Conservation (phyloP, 768 basidiomycete species). For the Glaciozyma antarctica region DNA sequence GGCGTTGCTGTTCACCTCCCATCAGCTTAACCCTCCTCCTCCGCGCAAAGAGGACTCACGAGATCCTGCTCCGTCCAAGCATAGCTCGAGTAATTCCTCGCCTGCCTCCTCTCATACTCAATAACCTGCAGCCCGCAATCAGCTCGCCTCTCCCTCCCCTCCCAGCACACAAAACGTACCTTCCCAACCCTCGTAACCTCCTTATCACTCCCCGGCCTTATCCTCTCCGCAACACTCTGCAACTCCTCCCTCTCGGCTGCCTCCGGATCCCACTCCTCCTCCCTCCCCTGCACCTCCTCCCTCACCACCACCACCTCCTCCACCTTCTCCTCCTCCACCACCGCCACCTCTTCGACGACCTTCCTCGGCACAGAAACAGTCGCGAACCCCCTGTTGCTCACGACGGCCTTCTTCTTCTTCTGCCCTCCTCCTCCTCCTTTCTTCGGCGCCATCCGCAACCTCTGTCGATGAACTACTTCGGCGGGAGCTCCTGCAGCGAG, state of each 20-base stretch:
- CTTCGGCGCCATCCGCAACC: slow-evolving; percentile 27
- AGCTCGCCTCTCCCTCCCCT: no score
- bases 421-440: slow-evolving; percentile 50
- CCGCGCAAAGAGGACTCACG: slow-evolving; percentile 22
- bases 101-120: slow-evolving; percentile 67
- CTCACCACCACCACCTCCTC: neutral
- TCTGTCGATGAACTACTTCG: no score
- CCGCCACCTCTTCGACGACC: slow-evolving; percentile 3
- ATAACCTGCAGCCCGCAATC: slow-evolving; percentile 48
- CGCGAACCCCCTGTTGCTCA: slow-evolving; percentile 59
- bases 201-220: slow-evolving; percentile 79
- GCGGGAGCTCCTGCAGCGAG: no score
- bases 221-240: slow-evolving; percentile 65
- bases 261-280: slow-evolving; percentile 32
- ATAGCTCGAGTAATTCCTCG: slow-evolving; percentile 50
- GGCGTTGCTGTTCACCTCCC: slow-evolving; percentile 16
- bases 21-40: slow-evolving; percentile 14
- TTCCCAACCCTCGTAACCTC: slow-evolving; percentile 64
- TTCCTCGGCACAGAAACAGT: slow-evolving; percentile 39
- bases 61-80: slow-evolving; percentile 24
- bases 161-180: slow-evolving; percentile 43
- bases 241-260: slow-evolving; percentile 44
- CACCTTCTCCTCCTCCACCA: neutral
- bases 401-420: slow-evolving; percentile 71
- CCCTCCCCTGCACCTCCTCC: slow-evolving; percentile 14